These are phyloP conservation scores for Trichoderma brevicompactum DNA, from an alignment of 2,329 filamentous ascomycete genomes.

Conservation along the genomic window DNA sequence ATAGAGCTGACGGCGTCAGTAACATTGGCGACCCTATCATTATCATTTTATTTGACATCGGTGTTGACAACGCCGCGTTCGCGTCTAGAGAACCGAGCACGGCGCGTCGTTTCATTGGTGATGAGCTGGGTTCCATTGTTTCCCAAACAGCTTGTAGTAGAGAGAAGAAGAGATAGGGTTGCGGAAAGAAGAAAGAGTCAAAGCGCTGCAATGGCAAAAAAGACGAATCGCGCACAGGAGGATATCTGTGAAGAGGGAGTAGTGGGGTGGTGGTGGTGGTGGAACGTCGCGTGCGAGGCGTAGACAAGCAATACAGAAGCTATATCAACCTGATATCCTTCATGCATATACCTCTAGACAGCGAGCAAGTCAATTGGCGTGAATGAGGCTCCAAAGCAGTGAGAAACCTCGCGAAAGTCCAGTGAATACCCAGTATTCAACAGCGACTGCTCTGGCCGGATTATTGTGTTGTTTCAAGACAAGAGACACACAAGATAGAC, in stretches of 20 bases:
- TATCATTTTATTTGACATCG: slow-evolving; percentile 1
- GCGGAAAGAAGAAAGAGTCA: slow-evolving; percentile 21
- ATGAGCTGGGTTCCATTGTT: slow-evolving; percentile 34
- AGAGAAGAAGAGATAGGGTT: background rate
- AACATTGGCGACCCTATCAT: slow-evolving; percentile 17
- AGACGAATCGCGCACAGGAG: background rate
- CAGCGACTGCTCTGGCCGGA: too few relatives aligned
- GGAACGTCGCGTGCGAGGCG: background rate
- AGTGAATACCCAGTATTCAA: background rate
- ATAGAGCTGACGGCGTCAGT: slow-evolving; percentile 10
- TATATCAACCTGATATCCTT: background rate
- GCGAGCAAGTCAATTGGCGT: background rate
- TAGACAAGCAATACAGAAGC: background rate
- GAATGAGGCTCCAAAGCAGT: background rate
- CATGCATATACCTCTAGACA: background rate
- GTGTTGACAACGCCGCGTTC: slow-evolving; percentile 43
- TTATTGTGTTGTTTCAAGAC: background rate
- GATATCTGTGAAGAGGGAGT: background rate
- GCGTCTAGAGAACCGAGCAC: slow-evolving; percentile 53
- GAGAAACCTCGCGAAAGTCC: background rate
- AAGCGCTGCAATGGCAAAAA: slow-evolving; percentile 31
- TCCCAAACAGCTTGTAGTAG: background rate
- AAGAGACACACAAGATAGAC: background rate
- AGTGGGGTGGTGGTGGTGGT: background rate
- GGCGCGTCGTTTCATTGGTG: slow-evolving; percentile 54